Evolutionary conservation across 176 grass and related monocot genomes (phyloP), one percentile per base, ranked within the genome.

Genomic region (Musa beccarii): DNA sequence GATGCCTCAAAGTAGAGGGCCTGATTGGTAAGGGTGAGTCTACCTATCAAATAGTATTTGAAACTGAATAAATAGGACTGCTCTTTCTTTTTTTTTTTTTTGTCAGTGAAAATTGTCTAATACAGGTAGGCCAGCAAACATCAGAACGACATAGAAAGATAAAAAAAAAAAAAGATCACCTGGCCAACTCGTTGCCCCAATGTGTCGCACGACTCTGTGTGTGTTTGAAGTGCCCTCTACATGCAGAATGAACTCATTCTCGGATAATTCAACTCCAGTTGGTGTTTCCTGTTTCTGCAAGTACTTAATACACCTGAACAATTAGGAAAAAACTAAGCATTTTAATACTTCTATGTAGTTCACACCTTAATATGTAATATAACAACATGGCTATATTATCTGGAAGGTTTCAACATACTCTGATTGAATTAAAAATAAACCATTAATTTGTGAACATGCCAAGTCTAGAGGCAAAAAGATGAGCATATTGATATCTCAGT

Each of bases 1-100:
- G 85, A 93, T 65, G 86, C 84, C 80, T 97, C 94, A 70, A 97
- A 97, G 64, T 97, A 97, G 11, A 97, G 59, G 13, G 94, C 94
- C 57, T 91, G 86, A 84, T 91, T 97, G 26, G 94, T 97, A 56
- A 91, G 84, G 77, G 84, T 90, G 23, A 87, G 71, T 70, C 94
- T 92, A 64, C 94, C 94, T 97, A 66, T 28, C 64, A 24, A 72
- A 76, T 11, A 53, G 14, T 16, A 74, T 19, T 71, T 17, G 53
- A 79, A 65, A 51, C 34, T 11, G 34, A 43, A 43, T 43, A 43
- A 43, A 6, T 43, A 43, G 34, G 34, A 43, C 34, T 43, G 34
- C 34, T 43, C 3, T 43, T 43, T 43, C n/a, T n/a, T 22, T 22
- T 22, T 22, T 22, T 43, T 5, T 34, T 6, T 43, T 6, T 4